Evolutionary conservation across 2,329 filamentous ascomycete genomes (phyloP).

Genomic region (Chrysoporthe deuterocubensis): DNA sequence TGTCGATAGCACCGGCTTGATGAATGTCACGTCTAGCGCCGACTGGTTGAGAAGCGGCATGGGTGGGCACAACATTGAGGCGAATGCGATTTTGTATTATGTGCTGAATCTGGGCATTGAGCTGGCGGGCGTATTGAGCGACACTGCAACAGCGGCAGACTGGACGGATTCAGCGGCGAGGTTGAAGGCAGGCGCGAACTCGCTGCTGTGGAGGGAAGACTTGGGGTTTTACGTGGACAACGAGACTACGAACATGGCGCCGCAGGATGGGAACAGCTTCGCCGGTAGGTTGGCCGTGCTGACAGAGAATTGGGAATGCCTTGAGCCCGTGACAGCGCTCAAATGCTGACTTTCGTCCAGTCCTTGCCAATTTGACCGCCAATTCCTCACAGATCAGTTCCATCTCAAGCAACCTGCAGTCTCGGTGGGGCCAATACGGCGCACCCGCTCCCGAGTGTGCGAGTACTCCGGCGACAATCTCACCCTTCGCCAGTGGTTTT

Average conservation of each 20-base stretch:
- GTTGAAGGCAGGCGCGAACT: conserved; percentile 23
- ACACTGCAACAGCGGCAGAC: conserved; percentile 30
- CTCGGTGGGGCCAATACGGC: conserved; percentile 30
- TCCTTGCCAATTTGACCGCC: conserved; percentile 23
- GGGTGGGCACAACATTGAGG: conserved; percentile 55
- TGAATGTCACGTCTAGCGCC: conserved; percentile 52
- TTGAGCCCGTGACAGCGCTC: too few species aligned
- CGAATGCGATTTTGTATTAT: conserved; percentile 56
- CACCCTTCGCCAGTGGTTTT: conserved; percentile 40
- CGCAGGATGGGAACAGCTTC: conserved; percentile 32
- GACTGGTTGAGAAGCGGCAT: conserved; percentile 58
- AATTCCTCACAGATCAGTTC: conserved; percentile 10
- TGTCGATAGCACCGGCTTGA: conserved; percentile 44
- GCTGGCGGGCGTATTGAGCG: conserved; percentile 50
- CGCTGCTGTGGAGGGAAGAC: conserved; percentile 24
- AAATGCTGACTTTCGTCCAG: conserved; percentile 12
- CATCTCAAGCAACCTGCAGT: conserved; percentile 29
- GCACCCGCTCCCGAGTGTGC: conserved; percentile 36
- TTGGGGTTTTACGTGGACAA: conserved; percentile 32
- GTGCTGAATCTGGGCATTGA: conserved; percentile 52
- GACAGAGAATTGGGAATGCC: neutral
- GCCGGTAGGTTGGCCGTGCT: conserved; percentile 15
- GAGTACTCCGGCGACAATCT: conserved; percentile 39
- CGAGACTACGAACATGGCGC: conserved; percentile 25
- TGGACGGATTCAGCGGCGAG: conserved; percentile 19